phyloP scores from a whole-genome alignment of 345 rosid genomes.

The Pugionium cornutum region DNA sequence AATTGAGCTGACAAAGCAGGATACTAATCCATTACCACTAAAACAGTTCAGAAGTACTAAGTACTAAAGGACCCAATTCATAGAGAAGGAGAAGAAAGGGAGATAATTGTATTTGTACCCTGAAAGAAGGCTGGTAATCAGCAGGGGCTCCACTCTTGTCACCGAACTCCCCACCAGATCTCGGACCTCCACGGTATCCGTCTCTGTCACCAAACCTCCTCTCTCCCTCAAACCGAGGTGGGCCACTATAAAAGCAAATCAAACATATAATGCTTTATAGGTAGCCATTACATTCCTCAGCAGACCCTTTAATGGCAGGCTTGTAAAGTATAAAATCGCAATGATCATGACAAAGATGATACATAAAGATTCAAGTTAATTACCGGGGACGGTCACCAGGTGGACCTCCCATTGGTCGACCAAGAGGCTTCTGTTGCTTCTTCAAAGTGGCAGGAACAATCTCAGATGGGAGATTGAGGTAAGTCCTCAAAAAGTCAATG shows the following conservation, averaged over 20 bases:
- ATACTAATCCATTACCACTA: background rate
- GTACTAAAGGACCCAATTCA: background rate
- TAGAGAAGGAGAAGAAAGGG: background rate
- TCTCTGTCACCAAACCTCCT: constrained; percentile 89
- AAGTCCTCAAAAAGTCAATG: constrained; percentile 65
- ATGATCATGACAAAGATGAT: background rate
- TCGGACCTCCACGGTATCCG: constrained; percentile 88
- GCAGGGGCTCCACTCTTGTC: constrained; percentile 95
- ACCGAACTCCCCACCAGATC: constrained; percentile 75
- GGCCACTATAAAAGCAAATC: constrained; percentile 49
- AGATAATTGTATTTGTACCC: constrained; percentile 48
- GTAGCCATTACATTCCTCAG: background rate
- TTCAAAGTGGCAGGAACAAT: constrained; percentile 79
- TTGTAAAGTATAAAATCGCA: background rate
- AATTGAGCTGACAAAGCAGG: background rate
- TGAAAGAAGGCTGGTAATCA: constrained; percentile 74
- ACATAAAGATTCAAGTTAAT: background rate
- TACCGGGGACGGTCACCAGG: constrained; percentile 77
- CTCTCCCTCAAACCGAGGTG: constrained; percentile 82
- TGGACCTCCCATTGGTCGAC: constrained; percentile 71
- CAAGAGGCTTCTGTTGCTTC: constrained; percentile 66
- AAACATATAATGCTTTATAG: background rate
- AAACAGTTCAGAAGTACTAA: background rate
- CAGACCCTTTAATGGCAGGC: background rate
- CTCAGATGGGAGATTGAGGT: constrained; percentile 71